A percentile compares a stretch with the other conserved stretches of the same genome.
Evolutionary conservation across 2,329 filamentous ascomycete species (phyloP).

Genomic region (Curvularia sp.): DNA sequence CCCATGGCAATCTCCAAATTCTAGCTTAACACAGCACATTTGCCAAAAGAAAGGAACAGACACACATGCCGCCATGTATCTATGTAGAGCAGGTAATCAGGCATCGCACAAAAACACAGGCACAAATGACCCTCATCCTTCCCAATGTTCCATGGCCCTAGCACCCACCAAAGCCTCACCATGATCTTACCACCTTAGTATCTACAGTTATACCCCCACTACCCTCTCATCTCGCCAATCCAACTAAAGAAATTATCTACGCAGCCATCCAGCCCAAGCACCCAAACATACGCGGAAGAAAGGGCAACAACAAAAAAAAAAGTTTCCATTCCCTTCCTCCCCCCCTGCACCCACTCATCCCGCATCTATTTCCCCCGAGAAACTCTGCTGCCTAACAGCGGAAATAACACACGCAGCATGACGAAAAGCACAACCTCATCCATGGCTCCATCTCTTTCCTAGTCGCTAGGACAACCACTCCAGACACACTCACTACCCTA

Average conservation of each 20-base stretch:
- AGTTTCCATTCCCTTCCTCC: no score
- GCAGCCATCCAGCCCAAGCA: background rate
- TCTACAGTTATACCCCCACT: background rate
- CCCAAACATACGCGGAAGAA: background rate
- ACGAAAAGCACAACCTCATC: no score
- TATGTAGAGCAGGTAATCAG: background rate
- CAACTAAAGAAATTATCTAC: background rate
- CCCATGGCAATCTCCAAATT: background rate
- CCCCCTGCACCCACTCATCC: no score
- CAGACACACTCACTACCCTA: no score
- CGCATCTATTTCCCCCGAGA: no score
- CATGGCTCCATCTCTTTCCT: no score
- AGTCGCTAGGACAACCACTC: no score
- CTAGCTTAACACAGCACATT: background rate
- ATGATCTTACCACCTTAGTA: background rate
- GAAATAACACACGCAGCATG: no score
- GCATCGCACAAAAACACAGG: background rate
- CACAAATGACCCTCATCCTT: background rate
- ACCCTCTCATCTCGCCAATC: background rate
- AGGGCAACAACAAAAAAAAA: no score
- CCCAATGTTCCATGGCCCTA: background rate
- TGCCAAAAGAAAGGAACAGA: background rate
- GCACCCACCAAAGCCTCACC: background rate
- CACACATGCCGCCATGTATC: background rate
- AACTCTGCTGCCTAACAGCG: no score